These are phyloP conservation scores for Pyrus pyrifolia DNA, from an alignment of 306 rosid genomes.

Conservation along the genomic window DNA sequence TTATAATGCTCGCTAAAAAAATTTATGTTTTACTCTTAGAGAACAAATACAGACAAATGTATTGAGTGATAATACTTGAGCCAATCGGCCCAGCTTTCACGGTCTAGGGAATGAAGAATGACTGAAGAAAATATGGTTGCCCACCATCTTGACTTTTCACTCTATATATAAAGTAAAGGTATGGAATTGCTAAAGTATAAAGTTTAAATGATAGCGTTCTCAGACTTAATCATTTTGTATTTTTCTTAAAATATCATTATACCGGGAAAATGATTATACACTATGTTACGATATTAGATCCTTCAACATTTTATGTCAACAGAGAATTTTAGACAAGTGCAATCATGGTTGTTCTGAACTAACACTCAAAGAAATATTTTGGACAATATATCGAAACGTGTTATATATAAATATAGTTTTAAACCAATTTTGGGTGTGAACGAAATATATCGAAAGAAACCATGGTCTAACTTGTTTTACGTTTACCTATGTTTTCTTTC, in stretches of 20 bases:
- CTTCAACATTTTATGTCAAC: neutral
- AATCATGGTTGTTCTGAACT: neutral
- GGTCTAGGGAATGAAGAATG: neutral
- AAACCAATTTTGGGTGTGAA: neutral
- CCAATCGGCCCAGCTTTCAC: neutral
- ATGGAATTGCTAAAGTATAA: neutral
- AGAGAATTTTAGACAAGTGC: neutral
- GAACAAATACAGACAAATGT: no score
- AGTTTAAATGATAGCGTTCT: neutral
- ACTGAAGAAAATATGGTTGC: neutral
- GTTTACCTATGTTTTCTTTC: neutral
- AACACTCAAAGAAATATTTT: neutral
- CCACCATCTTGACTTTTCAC: conserved; percentile 9
- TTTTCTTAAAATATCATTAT: no score
- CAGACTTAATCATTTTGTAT: neutral
- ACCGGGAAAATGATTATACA: neutral
- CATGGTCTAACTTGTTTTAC: neutral
- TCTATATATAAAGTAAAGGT: neutral
- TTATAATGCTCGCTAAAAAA: no score
- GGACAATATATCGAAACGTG: neutral
- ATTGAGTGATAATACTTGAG: no score
- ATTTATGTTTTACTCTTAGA: no score
- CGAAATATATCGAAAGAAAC: neutral
- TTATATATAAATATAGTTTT: no score
- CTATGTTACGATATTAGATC: neutral